Evolutionary conservation across 2,329 filamentous ascomycete genomes (phyloP), one percentile per base, ranked within the genome.

Genomic region (Aureobasidium sp.): DNA sequence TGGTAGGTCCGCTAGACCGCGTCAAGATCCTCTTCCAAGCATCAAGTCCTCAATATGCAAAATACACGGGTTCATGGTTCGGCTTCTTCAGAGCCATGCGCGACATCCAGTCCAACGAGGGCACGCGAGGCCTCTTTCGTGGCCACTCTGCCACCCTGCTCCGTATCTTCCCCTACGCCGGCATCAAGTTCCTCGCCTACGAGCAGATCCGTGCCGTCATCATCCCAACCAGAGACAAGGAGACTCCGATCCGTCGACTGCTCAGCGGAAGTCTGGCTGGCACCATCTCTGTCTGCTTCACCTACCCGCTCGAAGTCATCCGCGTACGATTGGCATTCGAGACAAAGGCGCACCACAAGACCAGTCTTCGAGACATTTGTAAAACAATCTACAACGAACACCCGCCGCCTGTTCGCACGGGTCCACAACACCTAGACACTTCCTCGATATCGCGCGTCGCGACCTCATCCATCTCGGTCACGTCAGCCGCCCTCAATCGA

Each of bases 11-110:
- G 21, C 86, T 98, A 59, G 93, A 98, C 71, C 85, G 93, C 60
- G 93, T 98, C 64, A 98, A 98, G 73, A 98, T 98, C 65, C 85
- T 98, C 54, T 97, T 98, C 73, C 93, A 98, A 69, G 86, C 93
- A 49, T 89, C 86, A 64, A 96, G 93, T 64, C 93, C 93, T 3
- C 85, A 93, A 61, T 98, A 95, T 67, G 80, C 86, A 51, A 95
- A 95, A 71, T 98, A 97, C 67, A 83, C 88, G 1, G 88, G 90
- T 35, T 90, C 86, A 37, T 96, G 90, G 86, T 79, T 81, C 53
- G 93, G 93, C 44, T 83, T 95, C 17, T 79, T 81, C n/a, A 78
- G 79, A 16, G 90, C 93, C 22, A 86, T 97, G 70, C 79, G 80
- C 60, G 86, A 90, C 62, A 97, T 98, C 58, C 88, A 93, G 62